Percentiles rank a stretch among this genome's conserved stretches.
Evolutionary conservation across 139 green algal species (phyloP).

Genomic region (Trebouxia sp.): DNA sequence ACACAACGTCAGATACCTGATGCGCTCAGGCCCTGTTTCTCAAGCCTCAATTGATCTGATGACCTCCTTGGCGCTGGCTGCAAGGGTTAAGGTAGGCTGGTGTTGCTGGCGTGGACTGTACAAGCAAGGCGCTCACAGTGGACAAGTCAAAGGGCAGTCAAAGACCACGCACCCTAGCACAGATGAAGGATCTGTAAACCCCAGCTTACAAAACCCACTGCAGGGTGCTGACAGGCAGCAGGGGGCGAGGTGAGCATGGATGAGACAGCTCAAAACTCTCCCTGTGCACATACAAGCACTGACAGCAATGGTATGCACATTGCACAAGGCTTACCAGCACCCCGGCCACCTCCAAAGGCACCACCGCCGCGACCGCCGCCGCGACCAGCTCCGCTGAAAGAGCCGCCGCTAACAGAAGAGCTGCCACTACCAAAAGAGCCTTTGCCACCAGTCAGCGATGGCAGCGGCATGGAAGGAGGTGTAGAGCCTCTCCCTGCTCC

Average conservation of each 20-base stretch:
- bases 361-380: too few relatives aligned
- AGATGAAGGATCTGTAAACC: too few relatives aligned
- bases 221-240: neutral
- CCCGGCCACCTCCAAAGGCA: neutral
- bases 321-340: neutral
- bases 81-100: conserved; percentile 1
- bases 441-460: neutral
- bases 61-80: neutral
- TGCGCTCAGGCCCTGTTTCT: neutral
- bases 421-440: neutral
- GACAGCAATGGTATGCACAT: neutral
- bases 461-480: neutral
- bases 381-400: too few relatives aligned
- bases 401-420: neutral
- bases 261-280: too few relatives aligned
- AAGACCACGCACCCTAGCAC: too few relatives aligned
- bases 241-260: neutral
- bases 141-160: too few relatives aligned
- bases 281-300: neutral
- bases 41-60: conserved; percentile 6
- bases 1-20: neutral
- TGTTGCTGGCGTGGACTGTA: neutral
- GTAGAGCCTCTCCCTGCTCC: neutral
- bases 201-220: too few relatives aligned
- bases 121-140: neutral